These are phyloP conservation scores for Rhazya stricta DNA, from an alignment of 257 asterid genomes.

Conservation along the genomic window DNA sequence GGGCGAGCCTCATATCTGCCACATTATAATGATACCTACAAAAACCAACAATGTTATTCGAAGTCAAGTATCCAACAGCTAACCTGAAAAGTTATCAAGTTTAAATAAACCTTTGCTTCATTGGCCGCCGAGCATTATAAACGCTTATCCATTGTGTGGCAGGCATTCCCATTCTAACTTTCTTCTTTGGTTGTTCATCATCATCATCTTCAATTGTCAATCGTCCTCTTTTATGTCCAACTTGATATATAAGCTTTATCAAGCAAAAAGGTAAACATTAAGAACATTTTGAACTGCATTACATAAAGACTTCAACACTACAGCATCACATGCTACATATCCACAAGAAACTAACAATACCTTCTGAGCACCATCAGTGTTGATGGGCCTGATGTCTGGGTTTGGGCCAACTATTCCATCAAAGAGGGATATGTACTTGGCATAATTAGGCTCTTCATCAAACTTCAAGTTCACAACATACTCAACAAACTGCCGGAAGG, in stretches of 20 bases:
- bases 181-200: constrained; percentile 23
- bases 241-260: constrained; percentile 16
- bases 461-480: constrained; percentile 21
- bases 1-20: constrained; percentile 48
- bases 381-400: constrained; percentile 20
- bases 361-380: constrained; percentile 25
- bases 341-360: background rate
- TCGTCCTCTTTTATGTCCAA: constrained; percentile 21
- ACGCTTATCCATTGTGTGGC: constrained; percentile 18
- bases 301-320: background rate
- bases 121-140: constrained; percentile 15
- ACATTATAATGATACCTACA: constrained; percentile 65
- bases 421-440: constrained; percentile 18
- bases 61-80: constrained; percentile 4
- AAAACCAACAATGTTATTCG: constrained; percentile 10
- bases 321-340: background rate
- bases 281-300: background rate
- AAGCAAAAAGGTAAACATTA: background rate
- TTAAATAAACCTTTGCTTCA: constrained; percentile 16
- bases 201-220: constrained; percentile 17
- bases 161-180: constrained; percentile 20
- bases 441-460: constrained; percentile 23
- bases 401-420: constrained; percentile 20
- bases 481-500: constrained; percentile 19
- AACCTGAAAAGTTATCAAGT: background rate